These are phyloP conservation scores for Xanthoceras sorbifolium DNA, from an alignment of 345 rosid species.

Conservation along the genomic window DNA sequence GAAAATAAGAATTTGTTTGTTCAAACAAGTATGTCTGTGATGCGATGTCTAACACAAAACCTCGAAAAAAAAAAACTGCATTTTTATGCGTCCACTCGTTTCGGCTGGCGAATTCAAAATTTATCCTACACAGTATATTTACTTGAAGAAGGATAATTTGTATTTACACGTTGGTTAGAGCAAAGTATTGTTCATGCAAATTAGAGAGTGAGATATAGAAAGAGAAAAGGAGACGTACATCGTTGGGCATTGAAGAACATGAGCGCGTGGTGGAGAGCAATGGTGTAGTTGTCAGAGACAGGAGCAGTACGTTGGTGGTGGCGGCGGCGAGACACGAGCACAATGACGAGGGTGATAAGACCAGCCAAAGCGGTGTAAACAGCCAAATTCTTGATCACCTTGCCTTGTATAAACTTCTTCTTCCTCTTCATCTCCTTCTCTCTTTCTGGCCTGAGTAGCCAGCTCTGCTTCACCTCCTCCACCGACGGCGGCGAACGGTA, in stretches of 20 bases:
- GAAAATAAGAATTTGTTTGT: too few species aligned
- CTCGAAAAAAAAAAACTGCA: too few species aligned
- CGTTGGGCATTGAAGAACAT: slow-evolving; percentile 31
- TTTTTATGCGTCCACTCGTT: too few species aligned
- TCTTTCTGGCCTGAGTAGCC: slow-evolving; percentile 25
- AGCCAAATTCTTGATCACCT: slow-evolving; percentile 14
- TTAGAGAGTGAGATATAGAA: too few species aligned
- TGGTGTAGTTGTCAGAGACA: slow-evolving; percentile 26
- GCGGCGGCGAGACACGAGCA: not conserved
- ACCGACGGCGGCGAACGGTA: slow-evolving; percentile 13
- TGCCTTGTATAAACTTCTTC: slow-evolving; percentile 9
- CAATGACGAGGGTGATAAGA: slow-evolving; percentile 3
- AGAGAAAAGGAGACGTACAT: slow-evolving; percentile 10
- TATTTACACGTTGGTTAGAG: too few species aligned
- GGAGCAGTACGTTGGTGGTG: slow-evolving; percentile 10
- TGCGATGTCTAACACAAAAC: too few species aligned
- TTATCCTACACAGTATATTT: too few species aligned
- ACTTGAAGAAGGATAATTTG: too few species aligned
- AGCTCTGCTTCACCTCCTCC: slow-evolving; percentile 32
- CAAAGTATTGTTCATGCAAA: too few species aligned
- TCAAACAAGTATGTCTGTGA: too few species aligned
- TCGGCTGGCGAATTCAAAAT: too few species aligned
- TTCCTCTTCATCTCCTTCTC: slow-evolving; percentile 2
- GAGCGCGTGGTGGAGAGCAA: slow-evolving; percentile 26
- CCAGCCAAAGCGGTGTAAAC: not conserved